These are phyloP conservation scores for Lasiodiplodia sp. DNA, from an alignment of 2,329 filamentous ascomycete species.

Conservation along the genomic window DNA sequence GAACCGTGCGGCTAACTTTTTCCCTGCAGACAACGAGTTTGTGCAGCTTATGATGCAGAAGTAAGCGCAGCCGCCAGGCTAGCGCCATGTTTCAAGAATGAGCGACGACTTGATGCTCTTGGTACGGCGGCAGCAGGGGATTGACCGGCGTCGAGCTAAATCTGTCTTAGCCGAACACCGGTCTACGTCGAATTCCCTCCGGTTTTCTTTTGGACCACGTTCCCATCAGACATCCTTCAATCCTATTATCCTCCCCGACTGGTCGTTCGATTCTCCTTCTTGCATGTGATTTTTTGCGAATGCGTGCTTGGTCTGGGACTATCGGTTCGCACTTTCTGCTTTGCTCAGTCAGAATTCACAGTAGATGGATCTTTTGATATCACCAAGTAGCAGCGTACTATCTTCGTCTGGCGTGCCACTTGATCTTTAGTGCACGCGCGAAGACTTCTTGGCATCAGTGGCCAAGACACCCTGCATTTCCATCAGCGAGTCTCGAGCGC, in stretches of 20 bases:
- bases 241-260: constrained; percentile 25
- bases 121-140: constrained; percentile 29
- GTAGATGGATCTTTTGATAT: constrained; percentile 28
- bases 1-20: constrained; percentile 16
- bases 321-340: constrained; percentile 13
- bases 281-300: constrained; percentile 28
- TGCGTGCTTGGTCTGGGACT: constrained; percentile 22
- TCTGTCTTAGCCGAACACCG: constrained; percentile 22
- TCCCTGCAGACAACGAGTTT: constrained; percentile 60
- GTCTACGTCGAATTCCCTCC: constrained; percentile 19
- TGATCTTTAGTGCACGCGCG: constrained; percentile 16
- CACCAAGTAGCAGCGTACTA: constrained; percentile 21
- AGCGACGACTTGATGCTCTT: constrained; percentile 31
- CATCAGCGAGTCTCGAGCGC: constrained; percentile 1
- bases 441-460: constrained; percentile 16
- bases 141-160: constrained; percentile 21
- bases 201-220: constrained; percentile 27
- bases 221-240: constrained; percentile 28
- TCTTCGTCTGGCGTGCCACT: constrained; percentile 4
- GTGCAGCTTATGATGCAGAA: constrained; percentile 65
- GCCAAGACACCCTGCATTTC: constrained; percentile 11
- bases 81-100: constrained; percentile 26
- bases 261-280: constrained; percentile 25
- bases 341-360: constrained; percentile 26
- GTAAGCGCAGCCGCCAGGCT: constrained; percentile 40